These are phyloP conservation scores for Sextonia rubra DNA, from an alignment of 164 flowering plant species.

Conservation along the genomic window DNA sequence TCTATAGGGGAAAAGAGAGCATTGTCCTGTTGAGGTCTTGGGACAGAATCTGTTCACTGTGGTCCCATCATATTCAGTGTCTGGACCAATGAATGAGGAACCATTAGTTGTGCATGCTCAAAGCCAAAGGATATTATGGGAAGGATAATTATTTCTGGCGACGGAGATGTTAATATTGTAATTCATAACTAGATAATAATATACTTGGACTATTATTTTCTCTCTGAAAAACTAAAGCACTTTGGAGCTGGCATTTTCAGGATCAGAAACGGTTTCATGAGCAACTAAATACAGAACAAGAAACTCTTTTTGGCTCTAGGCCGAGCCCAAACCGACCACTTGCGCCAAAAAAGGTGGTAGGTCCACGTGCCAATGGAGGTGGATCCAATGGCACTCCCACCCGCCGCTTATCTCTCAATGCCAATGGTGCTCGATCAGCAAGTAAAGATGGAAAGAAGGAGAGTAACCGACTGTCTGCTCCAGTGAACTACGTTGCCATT, in stretches of 20 bases:
- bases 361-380: slow-evolving; percentile 76
- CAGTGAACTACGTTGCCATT: slow-evolving; percentile 70
- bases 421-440: slow-evolving; percentile 49
- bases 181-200: too few relatives aligned
- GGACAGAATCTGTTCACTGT: too few relatives aligned
- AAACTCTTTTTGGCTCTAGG: slow-evolving; percentile 61
- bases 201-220: neutral
- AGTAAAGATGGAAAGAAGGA: slow-evolving; percentile 69
- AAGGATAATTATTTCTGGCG: too few relatives aligned
- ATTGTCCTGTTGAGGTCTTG: too few relatives aligned
- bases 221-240: neutral
- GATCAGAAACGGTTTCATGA: slow-evolving; percentile 84
- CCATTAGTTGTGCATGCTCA: too few relatives aligned
- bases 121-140: too few relatives aligned
- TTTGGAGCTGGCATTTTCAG: slow-evolving; percentile 28
- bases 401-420: slow-evolving; percentile 68
- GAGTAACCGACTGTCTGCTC: slow-evolving; percentile 53
- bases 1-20: too few relatives aligned
- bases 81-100: too few relatives aligned
- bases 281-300: slow-evolving; percentile 77
- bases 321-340: slow-evolving; percentile 75
- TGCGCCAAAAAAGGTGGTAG: slow-evolving; percentile 66
- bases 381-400: slow-evolving; percentile 60
- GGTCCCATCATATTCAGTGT: too few relatives aligned
- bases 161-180: too few relatives aligned